phyloP scores from a whole-genome alignment of 1,284 basidiomycete species.

The Ustilago curta region DNA sequence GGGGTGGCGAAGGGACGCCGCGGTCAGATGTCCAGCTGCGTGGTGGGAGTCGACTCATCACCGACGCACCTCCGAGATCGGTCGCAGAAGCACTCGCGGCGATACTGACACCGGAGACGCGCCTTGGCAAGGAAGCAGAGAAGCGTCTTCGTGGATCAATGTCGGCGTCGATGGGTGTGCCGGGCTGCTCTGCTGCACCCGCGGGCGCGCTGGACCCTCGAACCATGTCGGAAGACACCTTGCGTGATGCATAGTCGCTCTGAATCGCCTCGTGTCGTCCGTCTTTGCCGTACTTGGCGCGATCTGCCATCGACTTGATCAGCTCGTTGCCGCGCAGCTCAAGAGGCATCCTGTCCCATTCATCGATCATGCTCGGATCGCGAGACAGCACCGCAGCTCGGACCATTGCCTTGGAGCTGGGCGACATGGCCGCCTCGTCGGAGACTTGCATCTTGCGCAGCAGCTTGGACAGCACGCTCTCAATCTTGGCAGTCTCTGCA shows the following conservation, averaged over 20 bases:
- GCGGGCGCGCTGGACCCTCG: slow-evolving; percentile 27
- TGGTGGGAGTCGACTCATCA: slow-evolving; percentile 50
- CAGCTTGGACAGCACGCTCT: slow-evolving; percentile 43
- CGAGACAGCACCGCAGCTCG: slow-evolving; percentile 23
- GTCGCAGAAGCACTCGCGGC: slow-evolving; percentile 25
- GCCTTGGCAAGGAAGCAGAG: slow-evolving; percentile 30
- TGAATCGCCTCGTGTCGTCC: slow-evolving; percentile 45
- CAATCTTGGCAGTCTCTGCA: slow-evolving; percentile 42
- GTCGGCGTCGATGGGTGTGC: slow-evolving; percentile 15
- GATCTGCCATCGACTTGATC: slow-evolving; percentile 43
- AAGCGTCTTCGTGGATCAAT: slow-evolving; percentile 23
- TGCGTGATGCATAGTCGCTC: slow-evolving; percentile 14
- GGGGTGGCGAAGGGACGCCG: slow-evolving; percentile 51
- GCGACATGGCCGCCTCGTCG: slow-evolving; percentile 31
- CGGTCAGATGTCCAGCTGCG: slow-evolving; percentile 53
- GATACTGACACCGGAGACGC: slow-evolving; percentile 35
- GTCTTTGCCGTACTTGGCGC: slow-evolving; percentile 37
- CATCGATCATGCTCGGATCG: slow-evolving; percentile 28
- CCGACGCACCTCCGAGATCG: slow-evolving; percentile 25
- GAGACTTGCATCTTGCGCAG: slow-evolving; percentile 42
- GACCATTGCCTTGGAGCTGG: slow-evolving; percentile 27
- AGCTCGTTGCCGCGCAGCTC: slow-evolving; percentile 42
- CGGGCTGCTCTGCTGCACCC: slow-evolving; percentile 5
- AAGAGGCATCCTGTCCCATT: slow-evolving; percentile 43
- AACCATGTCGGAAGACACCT: slow-evolving; percentile 24